These are phyloP conservation scores for Chenopodium formosanum DNA, from an alignment of 148 eudicot genomes.

Conservation along the genomic window DNA sequence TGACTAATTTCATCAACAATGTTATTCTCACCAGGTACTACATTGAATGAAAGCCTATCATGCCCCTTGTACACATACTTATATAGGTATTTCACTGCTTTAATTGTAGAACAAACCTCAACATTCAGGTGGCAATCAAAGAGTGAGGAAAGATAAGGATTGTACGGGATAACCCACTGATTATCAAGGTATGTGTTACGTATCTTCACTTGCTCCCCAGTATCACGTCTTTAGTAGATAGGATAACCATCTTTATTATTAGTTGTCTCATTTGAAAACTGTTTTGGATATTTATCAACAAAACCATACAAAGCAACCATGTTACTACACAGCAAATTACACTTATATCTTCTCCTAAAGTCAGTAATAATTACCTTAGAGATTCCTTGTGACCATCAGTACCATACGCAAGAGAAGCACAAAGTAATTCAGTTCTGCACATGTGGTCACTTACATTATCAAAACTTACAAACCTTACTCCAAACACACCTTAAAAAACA, in stretches of 20 bases:
- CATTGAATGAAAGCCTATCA: neutral
- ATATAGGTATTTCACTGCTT: constrained; percentile 21
- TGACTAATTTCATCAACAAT: constrained; percentile 5
- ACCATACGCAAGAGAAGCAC: too few species aligned
- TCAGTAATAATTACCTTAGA: too few species aligned
- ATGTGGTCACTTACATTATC: too few species aligned
- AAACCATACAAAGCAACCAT: too few species aligned
- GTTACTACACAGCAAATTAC: too few species aligned
- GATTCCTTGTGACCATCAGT: too few species aligned
- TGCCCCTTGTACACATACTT: neutral
- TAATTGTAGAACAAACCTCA: neutral
- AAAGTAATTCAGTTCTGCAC: too few species aligned
- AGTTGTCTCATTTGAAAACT: neutral
- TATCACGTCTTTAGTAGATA: neutral
- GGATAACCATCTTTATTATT: neutral
- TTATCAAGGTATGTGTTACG: neutral
- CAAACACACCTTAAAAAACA: too few species aligned
- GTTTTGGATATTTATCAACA: neutral
- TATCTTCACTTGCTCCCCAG: neutral
- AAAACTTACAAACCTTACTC: too few species aligned
- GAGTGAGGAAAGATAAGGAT: neutral
- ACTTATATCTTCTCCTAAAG: too few species aligned
- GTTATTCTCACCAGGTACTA: neutral
- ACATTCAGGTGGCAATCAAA: too few species aligned
- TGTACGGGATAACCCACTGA: constrained; percentile 16